Evolutionary conservation across 2,329 filamentous ascomycete species (phyloP), one percentile per base, ranked within the genome.

Genomic region (Aspergillus uvarum): DNA sequence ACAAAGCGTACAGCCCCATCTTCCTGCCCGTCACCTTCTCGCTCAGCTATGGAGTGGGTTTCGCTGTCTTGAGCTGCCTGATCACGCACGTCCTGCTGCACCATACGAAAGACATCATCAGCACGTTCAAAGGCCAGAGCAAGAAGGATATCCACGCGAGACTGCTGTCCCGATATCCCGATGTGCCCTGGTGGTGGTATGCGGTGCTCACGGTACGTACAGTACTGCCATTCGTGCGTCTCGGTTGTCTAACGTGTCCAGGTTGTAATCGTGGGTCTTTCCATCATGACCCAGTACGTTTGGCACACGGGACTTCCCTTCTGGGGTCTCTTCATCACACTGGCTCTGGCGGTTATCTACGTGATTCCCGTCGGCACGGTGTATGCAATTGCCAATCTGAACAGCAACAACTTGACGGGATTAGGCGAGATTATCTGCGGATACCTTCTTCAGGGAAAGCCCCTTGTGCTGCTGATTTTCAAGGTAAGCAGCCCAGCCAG

Each of bases 1-100:
- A 89, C 71, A 75, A 81, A 63, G 77, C 76, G 26, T 88, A 88
- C 72, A 88, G 85, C 22, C 86, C 86, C 0, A 75, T 88, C 0
- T 88, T 82, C 67, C 76, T 88, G 35, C 80, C 84, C 0, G 79
- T 85, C 0, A 86, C 87, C 63, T 88, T 78, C 59, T 69, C 72
- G 19, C 59, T 77, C 24, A 63, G 59, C 32, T 78, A 89, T 65
- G 86, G 85, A 1, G 73, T 88, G 7, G 84, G 82, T 0, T 88
- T 88, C 68, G 87, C 87, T 5, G 82, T 85, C n/a, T 81, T 88
- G 32, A 79, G 83, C 2, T 82, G 84, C 21, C 81, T 69, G 8
- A 56, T 68, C 19, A 61, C 61, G 5, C 69, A 69, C 24, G 63
- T 67, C 11, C 49, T 60, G 21, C 54, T 72, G 2, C 66, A 65